Evolutionary conservation across 2,329 filamentous ascomycete species (phyloP).

Genomic region (Helicocarpus griseus): DNA sequence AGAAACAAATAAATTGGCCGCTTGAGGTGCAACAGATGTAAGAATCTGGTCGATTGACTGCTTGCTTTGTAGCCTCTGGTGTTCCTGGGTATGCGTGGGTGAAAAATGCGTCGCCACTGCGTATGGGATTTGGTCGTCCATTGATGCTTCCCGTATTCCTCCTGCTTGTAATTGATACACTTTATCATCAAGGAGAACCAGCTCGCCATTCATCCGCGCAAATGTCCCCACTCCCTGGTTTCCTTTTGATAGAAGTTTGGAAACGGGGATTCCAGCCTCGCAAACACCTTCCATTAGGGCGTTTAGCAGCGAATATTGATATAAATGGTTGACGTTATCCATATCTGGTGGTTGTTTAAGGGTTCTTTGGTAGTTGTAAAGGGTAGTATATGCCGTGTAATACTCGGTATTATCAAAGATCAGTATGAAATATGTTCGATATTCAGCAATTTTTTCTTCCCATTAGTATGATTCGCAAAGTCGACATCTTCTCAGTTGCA

Average conservation of each 20-base stretch:
- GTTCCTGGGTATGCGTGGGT: constrained; percentile 15
- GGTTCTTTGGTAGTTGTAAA: too few species aligned
- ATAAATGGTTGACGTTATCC: constrained; percentile 26
- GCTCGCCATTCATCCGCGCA: constrained; percentile 34
- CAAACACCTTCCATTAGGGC: constrained; percentile 38
- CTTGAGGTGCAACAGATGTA: constrained; percentile 14
- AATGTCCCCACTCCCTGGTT: constrained; percentile 44
- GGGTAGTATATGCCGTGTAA: too few species aligned
- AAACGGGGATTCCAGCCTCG: constrained; percentile 38
- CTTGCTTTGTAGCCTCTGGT: constrained; percentile 15
- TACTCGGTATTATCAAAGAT: too few species aligned
- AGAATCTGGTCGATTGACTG: constrained; percentile 14
- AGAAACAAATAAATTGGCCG: constrained; percentile 20
- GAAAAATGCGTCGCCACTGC: constrained; percentile 23
- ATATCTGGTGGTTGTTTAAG: too few species aligned
- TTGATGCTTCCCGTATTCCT: constrained; percentile 22
- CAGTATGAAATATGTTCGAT: too few species aligned
- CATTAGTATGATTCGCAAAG: not conserved
- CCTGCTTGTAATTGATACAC: constrained; percentile 35
- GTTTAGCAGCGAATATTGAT: constrained; percentile 36
- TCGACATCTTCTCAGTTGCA: not conserved
- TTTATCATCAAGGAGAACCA: constrained; percentile 33
- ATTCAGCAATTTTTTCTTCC: not conserved
- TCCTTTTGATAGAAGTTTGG: constrained; percentile 37
- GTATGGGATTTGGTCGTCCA: constrained; percentile 31